phyloP scores from a whole-genome alignment of 805 yeast species.

The Cyberlindnera mycetangii region DNA sequence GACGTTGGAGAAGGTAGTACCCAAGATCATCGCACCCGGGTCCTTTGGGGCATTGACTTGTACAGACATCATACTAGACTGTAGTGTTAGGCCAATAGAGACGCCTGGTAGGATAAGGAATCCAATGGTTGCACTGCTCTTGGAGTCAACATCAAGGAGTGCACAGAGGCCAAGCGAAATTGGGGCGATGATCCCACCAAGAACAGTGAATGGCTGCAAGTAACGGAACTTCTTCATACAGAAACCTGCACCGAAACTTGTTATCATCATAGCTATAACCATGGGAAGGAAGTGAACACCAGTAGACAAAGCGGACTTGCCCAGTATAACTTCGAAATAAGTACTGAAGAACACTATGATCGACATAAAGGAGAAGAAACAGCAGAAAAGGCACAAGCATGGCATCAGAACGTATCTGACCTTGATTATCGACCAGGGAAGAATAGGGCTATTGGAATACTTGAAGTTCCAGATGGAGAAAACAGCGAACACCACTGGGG shows the following conservation, averaged over 20 bases:
- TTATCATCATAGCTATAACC: slow-evolving; percentile 36
- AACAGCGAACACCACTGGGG: neutral
- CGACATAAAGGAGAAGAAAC: slow-evolving; percentile 15
- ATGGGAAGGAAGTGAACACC: slow-evolving; percentile 44
- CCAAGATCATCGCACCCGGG: slow-evolving; percentile 46
- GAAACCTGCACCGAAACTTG: slow-evolving; percentile 25
- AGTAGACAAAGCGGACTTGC: slow-evolving; percentile 38
- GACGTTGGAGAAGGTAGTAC: slow-evolving; percentile 44
- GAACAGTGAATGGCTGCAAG: neutral
- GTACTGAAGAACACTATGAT: slow-evolving; percentile 11
- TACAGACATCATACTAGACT: slow-evolving; percentile 32
- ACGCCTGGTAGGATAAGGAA: slow-evolving; percentile 36
- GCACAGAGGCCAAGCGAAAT: neutral
- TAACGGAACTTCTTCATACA: slow-evolving; percentile 24
- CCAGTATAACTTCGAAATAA: slow-evolving; percentile 30
- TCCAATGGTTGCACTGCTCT: slow-evolving; percentile 32
- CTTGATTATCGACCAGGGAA: slow-evolving; percentile 24
- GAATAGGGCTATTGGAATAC: slow-evolving; percentile 1
- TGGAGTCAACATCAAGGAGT: slow-evolving; percentile 21
- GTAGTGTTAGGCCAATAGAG: slow-evolving; percentile 35
- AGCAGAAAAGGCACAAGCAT: neutral
- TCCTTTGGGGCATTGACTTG: slow-evolving; percentile 50
- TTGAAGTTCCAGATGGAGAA: slow-evolving; percentile 7
- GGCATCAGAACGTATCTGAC: slow-evolving; percentile 1
- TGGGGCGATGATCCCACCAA: neutral